A percentile compares a stretch with the other conserved stretches of the same genome.
Evolutionary conservation across 768 basidiomycete genomes (phyloP).

Genomic region (Lentinula sp.): DNA sequence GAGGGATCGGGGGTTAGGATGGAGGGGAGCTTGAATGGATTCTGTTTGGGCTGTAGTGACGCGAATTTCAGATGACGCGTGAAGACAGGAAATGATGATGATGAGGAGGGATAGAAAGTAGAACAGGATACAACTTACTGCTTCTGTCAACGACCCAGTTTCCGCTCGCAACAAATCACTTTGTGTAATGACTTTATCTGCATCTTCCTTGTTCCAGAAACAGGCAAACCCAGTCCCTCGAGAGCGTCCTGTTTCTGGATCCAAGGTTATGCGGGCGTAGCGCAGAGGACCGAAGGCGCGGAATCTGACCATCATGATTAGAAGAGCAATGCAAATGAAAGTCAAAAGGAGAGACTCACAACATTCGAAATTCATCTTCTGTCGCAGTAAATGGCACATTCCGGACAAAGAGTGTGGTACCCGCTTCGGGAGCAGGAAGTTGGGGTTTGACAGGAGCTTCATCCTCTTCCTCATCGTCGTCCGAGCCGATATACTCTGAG

Average conservation of each 20-base stretch:
- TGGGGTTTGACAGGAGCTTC: slow-evolving; percentile 50
- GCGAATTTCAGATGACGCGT: too few relatives aligned
- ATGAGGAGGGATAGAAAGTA: not conserved
- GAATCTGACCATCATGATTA: slow-evolving; percentile 48
- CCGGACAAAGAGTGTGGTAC: slow-evolving; percentile 89
- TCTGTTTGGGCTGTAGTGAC: slow-evolving; percentile 50
- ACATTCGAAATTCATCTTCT: slow-evolving; percentile 81
- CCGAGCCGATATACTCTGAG: slow-evolving; percentile 1
- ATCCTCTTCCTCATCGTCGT: slow-evolving; percentile 33
- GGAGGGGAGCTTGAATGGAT: slow-evolving; percentile 84
- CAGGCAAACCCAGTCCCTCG: slow-evolving; percentile 95
- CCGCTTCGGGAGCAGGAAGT: slow-evolving; percentile 79
- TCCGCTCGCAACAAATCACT: slow-evolving; percentile 67
- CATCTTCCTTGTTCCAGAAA: slow-evolving; percentile 92
- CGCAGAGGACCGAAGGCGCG: slow-evolving; percentile 87
- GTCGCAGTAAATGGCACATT: slow-evolving; percentile 91
- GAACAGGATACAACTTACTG: slow-evolving; percentile 15
- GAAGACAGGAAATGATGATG: not conserved
- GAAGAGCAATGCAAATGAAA: not conserved
- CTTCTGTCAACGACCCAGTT: slow-evolving; percentile 31
- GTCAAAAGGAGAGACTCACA: slow-evolving; percentile 43
- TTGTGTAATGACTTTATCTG: slow-evolving; percentile 78
- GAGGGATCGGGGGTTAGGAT: slow-evolving; percentile 94
- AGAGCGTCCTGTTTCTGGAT: slow-evolving; percentile 76
- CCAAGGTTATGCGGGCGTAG: slow-evolving; percentile 88